Base-by-base conservation (phyloP, 2,329 filamentous ascomycete species). In the Ilyonectria sp. region DNA sequence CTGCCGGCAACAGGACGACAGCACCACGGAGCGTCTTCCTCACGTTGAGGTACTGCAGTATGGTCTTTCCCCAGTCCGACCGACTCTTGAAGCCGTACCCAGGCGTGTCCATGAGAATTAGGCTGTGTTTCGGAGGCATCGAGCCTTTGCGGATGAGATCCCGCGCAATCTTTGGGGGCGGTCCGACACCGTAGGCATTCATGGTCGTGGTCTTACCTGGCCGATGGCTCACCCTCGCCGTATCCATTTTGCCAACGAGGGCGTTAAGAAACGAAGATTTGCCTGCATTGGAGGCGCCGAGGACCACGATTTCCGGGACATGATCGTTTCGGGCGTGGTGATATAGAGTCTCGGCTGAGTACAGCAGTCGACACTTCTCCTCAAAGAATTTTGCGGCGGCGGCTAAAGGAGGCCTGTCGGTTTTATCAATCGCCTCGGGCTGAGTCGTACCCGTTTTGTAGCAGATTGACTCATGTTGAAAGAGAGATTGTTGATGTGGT, bases 191-290 rank as follows among this genome's bases (percentile, higher is more conserved):
- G 71, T 86, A 90, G 31, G 82, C 86, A 74, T 89, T 90, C 78
- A 90, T 84, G 33, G 84, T 83, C 37, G 80, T 83, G 1, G 88
- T 90, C 72, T 82, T 85, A 10, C 88, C 88, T 1, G 87, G 86
- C 21, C 79, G 80, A 17, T 81, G 78, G 74, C 86, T 87, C 26
- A 86, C 86, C 54, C 83, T 81, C 13, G 88, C 88, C 6, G 86
- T 78, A 26, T 77, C 75, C 26, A 74, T 68, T 3, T 74, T 71
- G 37, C 91, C 91, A 2, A 91, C 89, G 37, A 97, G 87, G 19
- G 92, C 92, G 77, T 97, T 97, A 81, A 97, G 91, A 72, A 97
- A 92, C 17, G 93, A 94, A 2, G 93, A 96, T 79, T 97, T 97
- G 76, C 94, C 94, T 47, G 94, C 94, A 77, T 97, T 97, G 71